Base-by-base conservation (phyloP, 805 yeast species). In the Hanseniaspora hatyaiensis region DNA sequence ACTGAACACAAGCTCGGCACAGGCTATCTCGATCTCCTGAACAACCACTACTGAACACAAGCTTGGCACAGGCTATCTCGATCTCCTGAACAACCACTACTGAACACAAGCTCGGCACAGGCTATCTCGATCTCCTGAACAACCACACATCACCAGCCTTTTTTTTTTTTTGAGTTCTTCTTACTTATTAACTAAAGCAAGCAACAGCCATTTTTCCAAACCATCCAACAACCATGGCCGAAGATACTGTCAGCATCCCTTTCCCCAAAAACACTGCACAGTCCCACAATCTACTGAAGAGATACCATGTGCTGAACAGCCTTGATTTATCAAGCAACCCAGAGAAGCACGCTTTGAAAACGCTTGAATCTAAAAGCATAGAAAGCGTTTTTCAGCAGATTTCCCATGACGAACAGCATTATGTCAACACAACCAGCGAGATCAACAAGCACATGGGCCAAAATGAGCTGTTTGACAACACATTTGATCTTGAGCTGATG, bases 321-420 rank as follows among this genome's bases (percentile, higher is more conserved):
- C 2, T 26, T 12, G 44, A 46, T 13, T 11, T 15, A 2, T 11
- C 29, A n/a, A 33, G 23, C 20, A 13, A 30, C 18, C 23, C 30
- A 26, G 19, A 31, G 8, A 16, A 31, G 9, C 22, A n/a, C n/a
- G n/a, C n/a, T n/a, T n/a, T n/a, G n/a, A 45, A 31, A 36, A 6
- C 9, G 13, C 31, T 54, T 3, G 80, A 75, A 50, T 67, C 69
- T 43, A 53, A 58, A 6, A 72, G 73, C 1, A 67, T 76, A 23
- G 71, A 72, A 51, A 63, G 62, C 18, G 60, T 65, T 1, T 57
- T 76, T 24, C 54, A 58, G 30, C 53, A 63, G 41, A 62, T 75
- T 5, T 69, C 75, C 36, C 51, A 59, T 28, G 68, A 68, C 40
- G 73, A 71, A 52, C 65, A 64, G 28, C 50, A 47, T 4, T 73